Percentiles rank a stretch among this genome's conserved stretches.
Evolutionary conservation across 2,329 filamentous ascomycete species (phyloP).

Genomic region (Scortechinia acanthostroma): DNA sequence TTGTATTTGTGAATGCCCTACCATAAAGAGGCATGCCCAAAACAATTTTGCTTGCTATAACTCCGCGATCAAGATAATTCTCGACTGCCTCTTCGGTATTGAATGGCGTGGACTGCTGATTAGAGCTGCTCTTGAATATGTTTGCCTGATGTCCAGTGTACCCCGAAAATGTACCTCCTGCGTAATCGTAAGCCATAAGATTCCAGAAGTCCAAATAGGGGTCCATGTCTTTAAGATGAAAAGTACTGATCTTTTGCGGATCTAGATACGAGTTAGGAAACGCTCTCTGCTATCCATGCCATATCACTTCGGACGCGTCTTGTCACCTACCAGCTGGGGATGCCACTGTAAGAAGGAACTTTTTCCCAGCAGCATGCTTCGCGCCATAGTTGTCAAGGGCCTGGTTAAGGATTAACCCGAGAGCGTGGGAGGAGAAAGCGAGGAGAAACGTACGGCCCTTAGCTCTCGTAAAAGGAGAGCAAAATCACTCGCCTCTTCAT

Average conservation of each 20-base stretch:
- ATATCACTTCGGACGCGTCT: not conserved
- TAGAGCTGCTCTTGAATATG: constrained; percentile 48
- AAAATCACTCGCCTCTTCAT: constrained; percentile 44
- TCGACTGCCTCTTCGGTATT: constrained; percentile 66
- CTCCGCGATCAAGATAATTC: constrained; percentile 60
- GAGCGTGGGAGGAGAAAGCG: too few species aligned
- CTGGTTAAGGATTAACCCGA: constrained; percentile 36
- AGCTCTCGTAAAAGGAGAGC: constrained; percentile 49
- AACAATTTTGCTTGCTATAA: constrained; percentile 68
- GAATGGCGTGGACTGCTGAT: constrained; percentile 68
- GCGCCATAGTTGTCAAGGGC: constrained; percentile 50
- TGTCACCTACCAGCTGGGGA: constrained; percentile 61
- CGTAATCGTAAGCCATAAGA: constrained; percentile 83
- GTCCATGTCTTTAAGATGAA: constrained; percentile 61
- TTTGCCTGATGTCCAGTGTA: constrained; percentile 75
- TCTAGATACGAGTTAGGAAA: constrained; percentile 8
- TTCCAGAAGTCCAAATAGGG: constrained; percentile 68
- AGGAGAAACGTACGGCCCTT: too few species aligned
- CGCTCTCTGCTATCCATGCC: not conserved
- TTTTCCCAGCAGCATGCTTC: constrained; percentile 25
- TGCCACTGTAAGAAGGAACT: constrained; percentile 60
- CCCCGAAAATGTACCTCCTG: constrained; percentile 53
- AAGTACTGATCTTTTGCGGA: constrained; percentile 50
- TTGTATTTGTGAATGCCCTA: constrained; percentile 73
- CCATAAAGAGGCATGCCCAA: constrained; percentile 91